Evolutionary conservation across 2,329 filamentous ascomycete species (phyloP), one percentile per base, ranked within the genome.

Genomic region (Monascus ruber): DNA sequence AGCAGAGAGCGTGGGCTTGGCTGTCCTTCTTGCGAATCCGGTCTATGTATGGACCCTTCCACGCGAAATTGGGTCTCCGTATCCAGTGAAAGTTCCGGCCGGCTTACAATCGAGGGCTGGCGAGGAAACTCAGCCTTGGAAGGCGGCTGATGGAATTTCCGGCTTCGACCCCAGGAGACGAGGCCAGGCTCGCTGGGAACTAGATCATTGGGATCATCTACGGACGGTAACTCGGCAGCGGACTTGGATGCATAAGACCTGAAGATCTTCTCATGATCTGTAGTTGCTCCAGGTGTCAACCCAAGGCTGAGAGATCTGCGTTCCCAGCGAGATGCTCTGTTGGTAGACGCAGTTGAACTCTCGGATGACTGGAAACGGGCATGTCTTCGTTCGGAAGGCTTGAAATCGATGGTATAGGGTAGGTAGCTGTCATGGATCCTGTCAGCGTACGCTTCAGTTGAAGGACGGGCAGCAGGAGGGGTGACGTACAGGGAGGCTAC

Each of bases 71-170:
- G 35, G 49, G 58, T 36, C 53, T 53, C 46, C 24, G 44, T 33
- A 28, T 47, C 43, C 33, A 47, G 41, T n/a, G 29, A 37, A 34
- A 49, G 33, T 34, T 36, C 32, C 6, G 49, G 44, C 29, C 49
- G 50, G 55, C 85, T 79, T 34, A 87, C 70, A 37, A 93, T 77
- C 10, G 82, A 80, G 33, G 79, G 74, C 2, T 83, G 80, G 5
- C 83, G 85, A 11, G 83, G 77, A 26, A 81, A 79, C 48, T 76
- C 81, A 37, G 83, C 83, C 47, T 80, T 76, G 6, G 85, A 87
- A 48, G 72, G 76, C 27, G 88, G 88, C 63, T 94, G 87, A 57
- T 87, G 85, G 50, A 76, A 73, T 17, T 77, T 74, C 11, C 72
- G 71, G 28, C 66, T 67, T 35, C 58, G 63, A 36, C 85, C 85